phyloP scores from a whole-genome alignment of 202 grass and related monocot species.

The Panicum virgatum region DNA sequence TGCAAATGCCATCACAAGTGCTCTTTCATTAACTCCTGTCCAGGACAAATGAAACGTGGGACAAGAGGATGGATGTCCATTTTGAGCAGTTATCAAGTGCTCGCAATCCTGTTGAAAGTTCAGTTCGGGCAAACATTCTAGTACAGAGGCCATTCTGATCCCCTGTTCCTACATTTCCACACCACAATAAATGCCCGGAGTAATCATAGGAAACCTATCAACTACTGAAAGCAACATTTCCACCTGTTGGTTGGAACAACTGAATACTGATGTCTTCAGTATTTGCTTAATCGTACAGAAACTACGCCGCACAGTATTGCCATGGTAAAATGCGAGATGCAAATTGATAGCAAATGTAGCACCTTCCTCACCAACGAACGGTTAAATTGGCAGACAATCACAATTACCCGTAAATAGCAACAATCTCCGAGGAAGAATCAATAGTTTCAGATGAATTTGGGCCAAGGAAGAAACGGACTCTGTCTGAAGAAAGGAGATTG shows the following conservation, averaged over 20 bases:
- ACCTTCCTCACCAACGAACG: neutral
- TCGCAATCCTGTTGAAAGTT: neutral
- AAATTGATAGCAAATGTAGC: neutral
- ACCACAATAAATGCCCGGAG: neutral
- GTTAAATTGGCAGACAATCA: neutral
- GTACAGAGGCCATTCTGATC: neutral
- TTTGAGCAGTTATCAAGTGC: neutral
- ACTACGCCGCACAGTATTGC: neutral
- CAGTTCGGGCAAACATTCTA: constrained; percentile 11
- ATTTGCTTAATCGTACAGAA: neutral
- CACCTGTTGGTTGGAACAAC: neutral
- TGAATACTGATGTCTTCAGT: neutral
- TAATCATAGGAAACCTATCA: neutral
- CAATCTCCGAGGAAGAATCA: neutral
- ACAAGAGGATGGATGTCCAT: neutral
- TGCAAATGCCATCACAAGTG: neutral
- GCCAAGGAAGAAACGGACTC: neutral
- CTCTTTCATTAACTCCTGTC: neutral
- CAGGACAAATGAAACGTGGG: neutral
- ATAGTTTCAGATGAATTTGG: neutral
- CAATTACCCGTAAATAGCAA: neutral
- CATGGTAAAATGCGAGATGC: neutral
- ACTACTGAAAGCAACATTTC: neutral
- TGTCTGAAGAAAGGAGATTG: neutral
- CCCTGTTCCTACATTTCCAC: neutral